These are phyloP conservation scores for Coleophoma crateriformis DNA, from an alignment of 2,329 filamentous ascomycete genomes.

Conservation along the genomic window DNA sequence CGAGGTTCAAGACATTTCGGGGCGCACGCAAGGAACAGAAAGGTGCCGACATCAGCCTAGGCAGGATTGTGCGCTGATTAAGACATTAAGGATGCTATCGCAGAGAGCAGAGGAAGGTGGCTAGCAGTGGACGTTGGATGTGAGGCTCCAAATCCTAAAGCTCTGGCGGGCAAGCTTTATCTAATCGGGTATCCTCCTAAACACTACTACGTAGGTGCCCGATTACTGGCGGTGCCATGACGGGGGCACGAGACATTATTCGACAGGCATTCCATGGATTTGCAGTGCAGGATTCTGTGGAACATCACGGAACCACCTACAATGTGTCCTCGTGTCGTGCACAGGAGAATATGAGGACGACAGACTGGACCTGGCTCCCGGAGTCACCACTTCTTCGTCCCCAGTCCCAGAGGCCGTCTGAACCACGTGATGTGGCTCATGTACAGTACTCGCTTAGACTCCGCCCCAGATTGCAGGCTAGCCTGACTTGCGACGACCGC, in stretches of 20 bases:
- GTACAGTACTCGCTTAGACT: neutral
- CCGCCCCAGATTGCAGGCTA: neutral
- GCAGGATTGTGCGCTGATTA: neutral
- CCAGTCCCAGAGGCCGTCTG: too few species aligned
- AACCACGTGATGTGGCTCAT: neutral
- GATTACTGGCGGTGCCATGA: too few species aligned
- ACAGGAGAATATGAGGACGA: too few species aligned
- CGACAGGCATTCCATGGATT: too few species aligned
- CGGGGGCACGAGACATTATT: too few species aligned
- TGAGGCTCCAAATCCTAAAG: neutral
- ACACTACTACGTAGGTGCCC: too few species aligned
- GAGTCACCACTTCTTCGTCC: too few species aligned
- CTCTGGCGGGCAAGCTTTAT: neutral
- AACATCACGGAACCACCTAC: too few species aligned
- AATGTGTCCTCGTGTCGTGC: too few species aligned
- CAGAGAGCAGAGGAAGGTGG: neutral
- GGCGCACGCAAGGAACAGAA: slow-evolving; percentile 11
- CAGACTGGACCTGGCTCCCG: too few species aligned
- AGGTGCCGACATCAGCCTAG: slow-evolving; percentile 25
- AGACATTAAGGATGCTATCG: slow-evolving; percentile 13
- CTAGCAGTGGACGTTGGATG: neutral
- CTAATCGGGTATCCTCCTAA: neutral
- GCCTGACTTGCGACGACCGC: slow-evolving; percentile 1
- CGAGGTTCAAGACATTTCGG: slow-evolving; percentile 12
- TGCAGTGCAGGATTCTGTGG: too few species aligned